phyloP scores from a whole-genome alignment of 129 eudicot species.

The Flaveria ramosissima region DNA sequence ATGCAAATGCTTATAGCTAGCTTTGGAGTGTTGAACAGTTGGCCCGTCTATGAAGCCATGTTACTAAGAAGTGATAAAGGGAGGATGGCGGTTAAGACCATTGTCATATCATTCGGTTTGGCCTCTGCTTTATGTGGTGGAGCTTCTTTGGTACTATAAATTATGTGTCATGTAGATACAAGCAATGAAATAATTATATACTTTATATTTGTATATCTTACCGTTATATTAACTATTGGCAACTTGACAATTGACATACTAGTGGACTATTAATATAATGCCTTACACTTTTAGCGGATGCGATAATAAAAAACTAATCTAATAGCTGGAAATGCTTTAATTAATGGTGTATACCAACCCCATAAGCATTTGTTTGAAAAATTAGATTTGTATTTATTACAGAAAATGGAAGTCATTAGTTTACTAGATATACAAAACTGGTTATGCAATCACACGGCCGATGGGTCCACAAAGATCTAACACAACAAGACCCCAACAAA shows the following conservation, averaged over 20 bases:
- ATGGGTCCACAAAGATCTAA: slow-evolving; percentile 4
- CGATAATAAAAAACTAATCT: too few species aligned
- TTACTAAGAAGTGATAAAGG: slow-evolving; percentile 58
- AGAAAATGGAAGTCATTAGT: too few species aligned
- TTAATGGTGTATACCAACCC: too few species aligned
- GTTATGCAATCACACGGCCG: not conserved
- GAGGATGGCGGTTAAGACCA: slow-evolving; percentile 48
- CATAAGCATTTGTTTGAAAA: not conserved
- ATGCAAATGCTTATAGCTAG: slow-evolving; percentile 49
- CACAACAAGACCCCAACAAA: not conserved
- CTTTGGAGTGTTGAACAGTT: slow-evolving; percentile 54
- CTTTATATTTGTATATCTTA: too few species aligned
- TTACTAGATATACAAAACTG: not conserved
- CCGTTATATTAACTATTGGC: not conserved
- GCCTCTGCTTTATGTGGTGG: slow-evolving; percentile 39
- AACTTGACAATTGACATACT: not conserved
- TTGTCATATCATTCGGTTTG: slow-evolving; percentile 38
- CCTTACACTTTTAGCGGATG: too few species aligned
- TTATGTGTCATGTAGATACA: not conserved
- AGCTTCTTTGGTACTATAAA: slow-evolving; percentile 17
- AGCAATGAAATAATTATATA: not conserved
- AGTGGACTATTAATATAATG: not conserved
- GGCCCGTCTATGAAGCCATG: slow-evolving; percentile 76
- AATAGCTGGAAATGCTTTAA: too few species aligned
- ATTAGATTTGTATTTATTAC: too few species aligned